Evolutionary conservation across 176 grass and related monocot genomes (phyloP).

Genomic region (Pharus latifolius): DNA sequence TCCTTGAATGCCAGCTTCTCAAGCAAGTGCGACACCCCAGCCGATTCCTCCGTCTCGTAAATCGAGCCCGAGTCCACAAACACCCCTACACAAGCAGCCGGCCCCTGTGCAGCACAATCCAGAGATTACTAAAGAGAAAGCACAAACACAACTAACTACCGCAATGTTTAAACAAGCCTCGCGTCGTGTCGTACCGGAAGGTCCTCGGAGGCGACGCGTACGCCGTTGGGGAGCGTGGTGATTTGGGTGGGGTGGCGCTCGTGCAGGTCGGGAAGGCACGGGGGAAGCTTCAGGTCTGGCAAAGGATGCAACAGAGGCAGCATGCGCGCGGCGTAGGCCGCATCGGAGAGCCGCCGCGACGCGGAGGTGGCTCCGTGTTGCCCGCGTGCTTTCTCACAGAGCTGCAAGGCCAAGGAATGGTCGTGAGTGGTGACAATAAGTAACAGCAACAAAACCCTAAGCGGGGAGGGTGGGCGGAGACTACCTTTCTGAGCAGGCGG

Average conservation of each 20-base stretch:
- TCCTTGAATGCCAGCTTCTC: constrained; percentile 82
- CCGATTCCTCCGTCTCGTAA: constrained; percentile 40
- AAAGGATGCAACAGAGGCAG: constrained; percentile 48
- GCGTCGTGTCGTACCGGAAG: constrained; percentile 31
- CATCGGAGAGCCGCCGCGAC: constrained; percentile 19
- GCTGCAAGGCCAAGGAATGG: too few relatives aligned
- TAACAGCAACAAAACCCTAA: too few relatives aligned
- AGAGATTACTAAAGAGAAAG: too few relatives aligned
- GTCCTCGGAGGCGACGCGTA: constrained; percentile 71
- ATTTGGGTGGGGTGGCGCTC: constrained; percentile 39
- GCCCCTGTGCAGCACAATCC: constrained; percentile 30
- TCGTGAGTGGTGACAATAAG: too few relatives aligned
- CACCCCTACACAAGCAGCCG: constrained; percentile 61
- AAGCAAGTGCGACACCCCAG: constrained; percentile 50
- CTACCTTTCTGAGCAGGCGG: constrained; percentile 25
- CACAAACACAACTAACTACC: not conserved
- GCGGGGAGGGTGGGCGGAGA: not conserved
- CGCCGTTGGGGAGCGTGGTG: constrained; percentile 79
- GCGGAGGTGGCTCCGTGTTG: too few relatives aligned
- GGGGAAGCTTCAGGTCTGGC: constrained; percentile 34
- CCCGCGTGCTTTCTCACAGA: constrained; percentile 8
- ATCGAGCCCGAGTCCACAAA: constrained; percentile 75
- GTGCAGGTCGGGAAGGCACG: constrained; percentile 33
- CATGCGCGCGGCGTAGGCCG: constrained; percentile 7
- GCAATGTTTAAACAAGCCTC: too few relatives aligned